Conservation (phyloP, 352 stramenopile species). For the Phytophthora colocasiae region DNA sequence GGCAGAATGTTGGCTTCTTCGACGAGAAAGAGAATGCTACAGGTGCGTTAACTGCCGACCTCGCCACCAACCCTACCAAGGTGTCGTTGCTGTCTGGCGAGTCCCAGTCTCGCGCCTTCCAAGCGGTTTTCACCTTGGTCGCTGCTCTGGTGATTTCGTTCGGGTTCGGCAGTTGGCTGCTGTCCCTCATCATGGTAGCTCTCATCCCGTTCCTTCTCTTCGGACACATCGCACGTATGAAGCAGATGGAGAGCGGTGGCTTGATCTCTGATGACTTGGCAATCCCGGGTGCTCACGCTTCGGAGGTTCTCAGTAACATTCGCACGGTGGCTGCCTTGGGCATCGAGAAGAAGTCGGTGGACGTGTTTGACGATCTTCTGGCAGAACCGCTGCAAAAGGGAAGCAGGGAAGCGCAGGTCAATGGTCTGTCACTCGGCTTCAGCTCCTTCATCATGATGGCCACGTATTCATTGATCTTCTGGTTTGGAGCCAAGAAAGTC, state of each 20-base stretch:
- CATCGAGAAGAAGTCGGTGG: conserved; percentile 37
- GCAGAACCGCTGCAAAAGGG: conserved; percentile 38
- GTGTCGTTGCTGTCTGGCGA: conserved; percentile 59
- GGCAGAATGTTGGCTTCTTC: conserved; percentile 73
- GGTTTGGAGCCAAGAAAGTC: conserved; percentile 63
- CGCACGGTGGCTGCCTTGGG: conserved; percentile 54
- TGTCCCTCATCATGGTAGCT: conserved; percentile 72
- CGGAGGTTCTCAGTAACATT: conserved; percentile 58
- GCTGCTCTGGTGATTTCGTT: conserved; percentile 71
- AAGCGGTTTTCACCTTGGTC: conserved; percentile 60
- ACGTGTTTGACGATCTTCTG: conserved; percentile 34
- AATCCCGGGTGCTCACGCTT: conserved; percentile 48
- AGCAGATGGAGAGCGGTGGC: conserved; percentile 37
- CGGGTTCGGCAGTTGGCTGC: conserved; percentile 64
- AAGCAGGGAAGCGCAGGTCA: conserved; percentile 43
- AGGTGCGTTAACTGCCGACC: conserved; percentile 57
- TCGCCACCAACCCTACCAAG: conserved; percentile 61
- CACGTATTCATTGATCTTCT: conserved; percentile 67
- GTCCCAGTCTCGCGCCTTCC: conserved; percentile 48
- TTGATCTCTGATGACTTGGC: conserved; percentile 38
- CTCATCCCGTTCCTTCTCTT: conserved; percentile 70
- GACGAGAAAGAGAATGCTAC: conserved; percentile 71
- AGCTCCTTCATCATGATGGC: conserved; percentile 71
- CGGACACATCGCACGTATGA: conserved; percentile 41
- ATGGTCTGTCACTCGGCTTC: conserved; percentile 66